These are phyloP conservation scores for Hymenoscyphus linearis DNA, from an alignment of 2,329 filamentous ascomycete species.

Conservation along the genomic window DNA sequence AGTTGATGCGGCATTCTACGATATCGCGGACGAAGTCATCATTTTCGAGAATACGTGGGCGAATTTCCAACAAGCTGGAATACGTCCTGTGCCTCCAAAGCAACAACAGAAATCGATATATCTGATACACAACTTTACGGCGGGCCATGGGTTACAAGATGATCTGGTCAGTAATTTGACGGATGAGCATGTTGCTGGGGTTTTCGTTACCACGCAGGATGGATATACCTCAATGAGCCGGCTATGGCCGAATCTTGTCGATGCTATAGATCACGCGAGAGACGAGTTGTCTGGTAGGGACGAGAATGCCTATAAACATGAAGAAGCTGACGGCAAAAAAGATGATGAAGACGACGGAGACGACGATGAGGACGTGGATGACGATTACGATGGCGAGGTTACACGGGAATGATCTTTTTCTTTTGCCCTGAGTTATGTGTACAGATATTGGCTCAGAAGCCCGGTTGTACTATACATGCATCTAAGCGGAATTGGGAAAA, in stretches of 20 bases:
- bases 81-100: slow-evolving; percentile 8
- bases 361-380: neutral
- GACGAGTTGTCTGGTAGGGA: neutral
- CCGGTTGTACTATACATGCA: neutral
- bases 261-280: neutral
- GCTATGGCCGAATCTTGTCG: slow-evolving; percentile 13
- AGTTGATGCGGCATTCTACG: slow-evolving; percentile 19
- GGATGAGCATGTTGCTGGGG: slow-evolving; percentile 15
- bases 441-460: neutral
- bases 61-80: slow-evolving; percentile 14
- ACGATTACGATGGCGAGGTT: neutral
- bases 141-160: slow-evolving; percentile 8
- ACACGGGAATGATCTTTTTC: neutral
- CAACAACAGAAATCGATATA: slow-evolving; percentile 16
- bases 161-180: slow-evolving; percentile 18
- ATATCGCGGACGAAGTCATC: slow-evolving; percentile 21
- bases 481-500: neutral
- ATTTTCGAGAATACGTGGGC: slow-evolving; percentile 21
- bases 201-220: slow-evolving; percentile 19
- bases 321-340: neutral
- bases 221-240: slow-evolving; percentile 18
- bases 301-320: neutral
- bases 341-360: slow-evolving; percentile 3
- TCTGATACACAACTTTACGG: slow-evolving; percentile 21
- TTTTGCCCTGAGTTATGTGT: neutral